Evolutionary conservation across 768 basidiomycete genomes (phyloP), one percentile per base, ranked within the genome.

Genomic region (Russula ochroleuca): DNA sequence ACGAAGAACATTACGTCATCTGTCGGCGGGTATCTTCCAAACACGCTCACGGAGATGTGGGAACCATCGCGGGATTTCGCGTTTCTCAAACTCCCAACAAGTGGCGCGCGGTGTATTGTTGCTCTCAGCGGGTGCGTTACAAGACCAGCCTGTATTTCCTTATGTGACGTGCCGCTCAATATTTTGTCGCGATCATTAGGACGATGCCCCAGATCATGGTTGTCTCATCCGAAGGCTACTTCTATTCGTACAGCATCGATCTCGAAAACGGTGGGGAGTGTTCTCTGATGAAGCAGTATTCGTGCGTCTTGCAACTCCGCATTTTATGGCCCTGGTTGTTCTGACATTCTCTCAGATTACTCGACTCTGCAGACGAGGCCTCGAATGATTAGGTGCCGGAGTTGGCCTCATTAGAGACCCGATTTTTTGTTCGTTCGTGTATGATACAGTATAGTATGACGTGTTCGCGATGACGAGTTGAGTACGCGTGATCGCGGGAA

Each of bases 131-230:
- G 88, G 94, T 95, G 72, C 31, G 54, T 54, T 23, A 10, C 28
- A 17, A 5, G 40, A n/a, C n/a, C 5, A 4, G 6, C 14, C 14
- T 19, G 5, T 31, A 15, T 35, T 25, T 28, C 53, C 25, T 40
- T 17, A 41, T n/a, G 31, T 41, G 9, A 48, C 23, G 57, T 38
- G n/a, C 52, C 14, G 37, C 61, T 51, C 9, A 28, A 21, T 6
- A 6, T 41, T 21, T 23, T 49, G 35, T 57, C 5, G 21, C 2
- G 33, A 23, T 23, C 28, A 45, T 17, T 71, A 94, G 92, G 19
- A 94, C 93, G 8, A 90, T 92, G 76, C 95, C 96, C 0, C 96
- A 99, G 64, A 88, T 98, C 13, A 96, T 97, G 92, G 94, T 99
- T 25, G 85, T 98, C 61, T 94, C 94, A 0, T 90, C 92, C 0